These are phyloP conservation scores for Camellia sinensis DNA, from an alignment of 148 eudicot species.

Conservation along the genomic window DNA sequence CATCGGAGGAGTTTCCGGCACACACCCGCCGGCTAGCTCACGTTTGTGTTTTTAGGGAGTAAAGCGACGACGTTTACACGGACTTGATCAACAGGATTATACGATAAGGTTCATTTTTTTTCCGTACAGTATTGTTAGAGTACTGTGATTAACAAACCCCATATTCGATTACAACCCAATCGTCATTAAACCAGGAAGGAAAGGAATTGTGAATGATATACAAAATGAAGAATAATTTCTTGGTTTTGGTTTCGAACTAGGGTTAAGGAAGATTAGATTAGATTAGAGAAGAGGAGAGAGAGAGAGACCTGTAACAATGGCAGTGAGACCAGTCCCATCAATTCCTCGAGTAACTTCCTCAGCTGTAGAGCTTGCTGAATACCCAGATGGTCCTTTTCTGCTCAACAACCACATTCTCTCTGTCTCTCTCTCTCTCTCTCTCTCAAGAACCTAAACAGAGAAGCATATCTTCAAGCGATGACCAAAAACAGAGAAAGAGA, in stretches of 20 bases:
- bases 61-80: too few species aligned
- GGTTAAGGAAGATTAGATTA: not conserved
- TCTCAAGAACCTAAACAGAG: not conserved
- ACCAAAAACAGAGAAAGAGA: too few species aligned
- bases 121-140: too few species aligned
- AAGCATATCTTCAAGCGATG: not conserved
- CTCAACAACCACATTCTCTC: constrained; percentile 43
- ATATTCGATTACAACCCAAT: too few species aligned
- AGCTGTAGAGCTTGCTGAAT: constrained; percentile 50
- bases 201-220: too few species aligned
- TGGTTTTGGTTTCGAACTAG: not conserved
- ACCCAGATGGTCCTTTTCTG: constrained; percentile 53
- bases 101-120: too few species aligned
- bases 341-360: constrained; percentile 60
- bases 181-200: too few species aligned
- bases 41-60: too few species aligned
- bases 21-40: too few species aligned
- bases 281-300: not conserved
- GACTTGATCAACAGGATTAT: too few species aligned
- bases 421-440: constrained; percentile 3
- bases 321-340: constrained; percentile 58
- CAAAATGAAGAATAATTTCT: not conserved
- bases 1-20: too few species aligned
- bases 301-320: constrained; percentile 57
- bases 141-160: too few species aligned